Evolutionary conservation across 139 green algal genomes (phyloP), one percentile per base, ranked within the genome.

Genomic region (Picochlorum sp.): DNA sequence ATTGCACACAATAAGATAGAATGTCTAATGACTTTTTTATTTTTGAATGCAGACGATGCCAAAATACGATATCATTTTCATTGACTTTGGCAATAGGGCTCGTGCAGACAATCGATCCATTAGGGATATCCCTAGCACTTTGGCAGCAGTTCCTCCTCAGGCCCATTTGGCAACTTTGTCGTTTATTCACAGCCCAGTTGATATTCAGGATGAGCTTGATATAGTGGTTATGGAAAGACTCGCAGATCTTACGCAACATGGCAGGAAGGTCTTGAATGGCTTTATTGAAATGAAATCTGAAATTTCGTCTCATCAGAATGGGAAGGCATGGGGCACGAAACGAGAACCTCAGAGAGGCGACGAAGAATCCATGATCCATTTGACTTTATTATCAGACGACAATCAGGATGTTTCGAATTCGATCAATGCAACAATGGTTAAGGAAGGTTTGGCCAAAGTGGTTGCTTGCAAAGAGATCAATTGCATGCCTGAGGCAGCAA

Each of bases 81-180:
- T 95, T 3, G 90, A 97, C 76, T 97, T 87, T 73, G 90, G 89
- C 51, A 96, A 96, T 73, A 68, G 52, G 55, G 88, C 94, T 67
- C 65, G 28, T 7, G 58, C 81, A 7, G 45, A 57, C 24, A 62
- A 62, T 47, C 45, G 53, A 24, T 40, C 55, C 1, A 44, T 93
- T 32, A 64, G 77, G 33, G 57, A 74, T 5, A 82, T 93, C 25
- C 73, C 89, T 25, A 41, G 76, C 8, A 67, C 65, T 7, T 62
- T 96, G 33, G 64, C 81, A 0, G 81, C 86, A 25, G 80, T 90
- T 59, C 80, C 83, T 8, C 63, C 83, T 7, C 86, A 79, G 79
- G 78, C 82, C 57, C 35, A 69, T 32, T 44, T 43, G 8, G 76
- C 63, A 20, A 32, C 49, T 22, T 67, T 91, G 9, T 82, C 81